Evolutionary conservation across 2,329 filamentous ascomycete genomes (phyloP), one percentile per base, ranked within the genome.

Genomic region (Clarireedia paspali): DNA sequence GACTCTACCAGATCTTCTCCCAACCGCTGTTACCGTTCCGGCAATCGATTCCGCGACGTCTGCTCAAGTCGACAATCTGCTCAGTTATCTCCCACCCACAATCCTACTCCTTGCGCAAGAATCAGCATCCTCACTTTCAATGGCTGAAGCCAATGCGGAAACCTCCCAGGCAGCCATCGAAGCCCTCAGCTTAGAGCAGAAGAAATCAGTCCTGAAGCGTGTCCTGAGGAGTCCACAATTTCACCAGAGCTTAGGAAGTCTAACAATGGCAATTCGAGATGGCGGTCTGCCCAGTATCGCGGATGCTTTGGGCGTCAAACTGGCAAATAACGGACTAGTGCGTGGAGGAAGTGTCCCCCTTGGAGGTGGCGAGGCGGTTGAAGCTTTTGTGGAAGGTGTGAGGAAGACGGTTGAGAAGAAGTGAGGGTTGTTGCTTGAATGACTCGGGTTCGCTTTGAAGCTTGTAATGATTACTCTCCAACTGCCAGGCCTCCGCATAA

Each of bases 201-300:
- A 97, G 77, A 89, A 87, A 67, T 77, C 80, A 23, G 80, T 97
- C 12, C 72, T 99, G 45, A 85, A 84, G 70, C 87, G 85, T 67
- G 91, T 97, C 6, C 74, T 97, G 14, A 83, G 89, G 61, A 95
- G 89, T 62, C 92, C 94, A 17, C 94, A 99, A 68, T 91, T 99
- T 67, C 82, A 84, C 59, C 94, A 97, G 71, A 92, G 89, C 63
- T 73, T 96, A 40, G 82, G 84, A 0, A 94, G 88, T 68, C 74
- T 99, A 64, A 96, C 91, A 0, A 84, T 91, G 71, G 94, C 94
- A 12, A 76, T 99, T 55, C 80, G 91, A 56, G 92, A 97, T 64
- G 94, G 94, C 12, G 94, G 92, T 0, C 73, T 99, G 56, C 91
- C 92, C 4, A 95, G 85, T 64, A 87, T 99, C 61, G 87, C 90